Evolutionary conservation across 441 rosid species (phyloP).

Genomic region (Populus hybrid): DNA sequence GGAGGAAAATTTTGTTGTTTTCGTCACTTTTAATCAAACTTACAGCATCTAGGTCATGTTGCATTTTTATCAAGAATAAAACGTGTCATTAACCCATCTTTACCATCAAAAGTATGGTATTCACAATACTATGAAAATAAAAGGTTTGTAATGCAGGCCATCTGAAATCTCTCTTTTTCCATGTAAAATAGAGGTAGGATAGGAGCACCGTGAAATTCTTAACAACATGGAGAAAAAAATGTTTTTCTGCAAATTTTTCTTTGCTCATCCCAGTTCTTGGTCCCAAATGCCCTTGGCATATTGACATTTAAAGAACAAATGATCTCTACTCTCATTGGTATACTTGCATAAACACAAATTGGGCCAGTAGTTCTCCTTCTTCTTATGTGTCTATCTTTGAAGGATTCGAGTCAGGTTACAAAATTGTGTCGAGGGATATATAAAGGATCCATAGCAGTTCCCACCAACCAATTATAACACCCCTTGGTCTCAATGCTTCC

Average conservation of each 20-base stretch:
- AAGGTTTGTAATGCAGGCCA: neutral
- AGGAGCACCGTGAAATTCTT: neutral
- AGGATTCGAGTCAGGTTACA: neutral
- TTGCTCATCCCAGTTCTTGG: neutral
- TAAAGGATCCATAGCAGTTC: neutral
- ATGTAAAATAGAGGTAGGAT: neutral
- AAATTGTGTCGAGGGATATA: too few species aligned
- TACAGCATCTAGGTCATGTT: neutral
- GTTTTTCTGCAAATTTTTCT: neutral
- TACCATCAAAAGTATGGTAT: neutral
- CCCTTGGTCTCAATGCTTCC: too few species aligned
- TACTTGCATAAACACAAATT: too few species aligned
- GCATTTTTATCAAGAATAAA: neutral
- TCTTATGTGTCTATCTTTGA: neutral
- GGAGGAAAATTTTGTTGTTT: too few species aligned
- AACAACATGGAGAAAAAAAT: neutral
- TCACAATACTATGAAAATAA: neutral
- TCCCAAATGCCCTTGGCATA: neutral
- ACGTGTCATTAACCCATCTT: neutral
- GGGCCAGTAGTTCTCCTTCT: too few species aligned
- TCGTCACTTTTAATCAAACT: neutral
- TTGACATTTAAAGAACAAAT: neutral
- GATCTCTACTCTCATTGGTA: too few species aligned
- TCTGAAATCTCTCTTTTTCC: neutral
- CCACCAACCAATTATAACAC: too few species aligned